Base-by-base conservation (phyloP, 2,329 filamentous ascomycete genomes). In the Fusarium mexicanum region DNA sequence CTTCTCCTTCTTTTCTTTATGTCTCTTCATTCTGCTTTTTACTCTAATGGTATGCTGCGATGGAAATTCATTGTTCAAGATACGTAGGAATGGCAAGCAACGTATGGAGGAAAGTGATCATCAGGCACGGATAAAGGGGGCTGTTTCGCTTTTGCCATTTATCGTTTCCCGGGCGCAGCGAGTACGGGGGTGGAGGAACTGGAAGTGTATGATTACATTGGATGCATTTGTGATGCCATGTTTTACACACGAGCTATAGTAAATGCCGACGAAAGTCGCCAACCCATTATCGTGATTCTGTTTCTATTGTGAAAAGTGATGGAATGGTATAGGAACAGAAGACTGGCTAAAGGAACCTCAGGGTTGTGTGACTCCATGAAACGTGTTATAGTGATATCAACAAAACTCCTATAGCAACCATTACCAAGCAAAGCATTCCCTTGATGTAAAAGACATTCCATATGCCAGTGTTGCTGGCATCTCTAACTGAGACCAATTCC, bases 21-120 rank as follows among this genome's bases (percentile, higher is more conserved):
- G 51, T 57, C 61, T 62, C 59, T 58, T 63, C 61, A 55, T 67
- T 43, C 47, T 48, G 47, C 18, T 66, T 53, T 53, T 71, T 64
- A 51, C 35, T 71, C 54, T 74, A 72, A 74, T 74, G 64, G 72
- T 51, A 69, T 61, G 51, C 46, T 60, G 59, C 16, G 51, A 59
- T 33, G 69, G 63, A 64, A 62, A 65, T 61, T 72, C 46, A 74
- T 51, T 35, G 33, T 62, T 47, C 38, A 69, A 53, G 67, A 59
- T 51, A 64, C 64, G 48, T 44, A 55, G 67, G 53, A 71, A 70
- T 70, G 48, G 63, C 31, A 64, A 18, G 51, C 38, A 69, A 50
- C 33, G 58, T 62, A 67, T 57, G 65, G 24, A 54, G 47, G 44
- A 67, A 55, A 37, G 38, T 71, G 26, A 66, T 66, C 24, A 71